These are phyloP conservation scores for Bremia lactucae DNA, from an alignment of 352 stramenopile species.

Conservation along the genomic window DNA sequence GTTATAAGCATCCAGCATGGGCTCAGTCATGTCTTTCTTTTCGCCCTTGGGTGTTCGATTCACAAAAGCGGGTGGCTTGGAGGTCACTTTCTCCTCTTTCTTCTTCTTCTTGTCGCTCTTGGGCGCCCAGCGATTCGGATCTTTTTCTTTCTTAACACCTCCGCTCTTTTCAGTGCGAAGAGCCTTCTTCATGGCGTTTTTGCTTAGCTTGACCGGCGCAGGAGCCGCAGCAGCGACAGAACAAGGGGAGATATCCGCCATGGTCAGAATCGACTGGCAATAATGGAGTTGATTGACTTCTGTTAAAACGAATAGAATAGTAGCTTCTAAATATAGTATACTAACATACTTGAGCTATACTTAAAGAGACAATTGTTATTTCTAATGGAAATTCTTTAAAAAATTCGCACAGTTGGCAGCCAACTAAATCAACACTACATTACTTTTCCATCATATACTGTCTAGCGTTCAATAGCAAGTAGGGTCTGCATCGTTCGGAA, in stretches of 20 bases:
- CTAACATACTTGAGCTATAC: too few relatives aligned
- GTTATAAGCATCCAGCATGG: conserved; percentile 93
- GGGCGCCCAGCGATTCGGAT: conserved; percentile 84
- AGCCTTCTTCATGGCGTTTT: conserved; percentile 94
- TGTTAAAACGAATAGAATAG: not conserved
- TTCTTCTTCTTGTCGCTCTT: conserved; percentile 87
- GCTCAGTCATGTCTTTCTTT: conserved; percentile 88
- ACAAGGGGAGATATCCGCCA: conserved; percentile 9
- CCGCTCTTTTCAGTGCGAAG: conserved; percentile 74
- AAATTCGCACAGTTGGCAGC: too few relatives aligned
- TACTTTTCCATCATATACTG: conserved; percentile 85
- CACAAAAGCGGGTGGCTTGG: conserved; percentile 59
- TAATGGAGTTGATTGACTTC: not conserved
- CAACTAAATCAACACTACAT: too few relatives aligned
- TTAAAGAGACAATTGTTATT: too few relatives aligned
- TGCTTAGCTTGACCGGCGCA: conserved; percentile 80
- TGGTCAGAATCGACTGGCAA: conserved; percentile 15
- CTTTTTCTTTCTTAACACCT: conserved; percentile 89
- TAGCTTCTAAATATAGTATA: too few relatives aligned
- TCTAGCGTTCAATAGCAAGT: conserved; percentile 79
- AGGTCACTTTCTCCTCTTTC: conserved; percentile 40
- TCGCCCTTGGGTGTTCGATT: conserved; percentile 91
- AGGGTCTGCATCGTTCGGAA: conserved; percentile 43
- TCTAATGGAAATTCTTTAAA: too few relatives aligned
- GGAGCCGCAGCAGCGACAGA: conserved; percentile 6